phyloP scores from a whole-genome alignment of 306 rosid genomes.

The Pachyrhizus erosus region DNA sequence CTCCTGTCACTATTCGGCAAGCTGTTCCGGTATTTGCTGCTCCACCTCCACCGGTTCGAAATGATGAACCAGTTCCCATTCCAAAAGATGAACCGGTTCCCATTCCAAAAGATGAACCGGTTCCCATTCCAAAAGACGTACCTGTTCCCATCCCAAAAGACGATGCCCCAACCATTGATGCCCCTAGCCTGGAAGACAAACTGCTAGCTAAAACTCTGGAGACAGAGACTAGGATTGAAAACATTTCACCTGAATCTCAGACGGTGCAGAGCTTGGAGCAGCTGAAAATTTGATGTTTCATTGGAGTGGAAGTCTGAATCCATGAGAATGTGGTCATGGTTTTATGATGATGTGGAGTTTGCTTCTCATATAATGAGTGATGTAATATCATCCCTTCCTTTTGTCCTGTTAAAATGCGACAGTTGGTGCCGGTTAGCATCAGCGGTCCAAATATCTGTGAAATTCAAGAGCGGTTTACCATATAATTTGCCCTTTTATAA shows the following conservation, averaged over 20 bases:
- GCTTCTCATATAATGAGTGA: slow-evolving; percentile 62
- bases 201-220: slow-evolving; percentile 44
- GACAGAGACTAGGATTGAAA: slow-evolving; percentile 44
- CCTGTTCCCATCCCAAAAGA: slow-evolving; percentile 24
- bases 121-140: slow-evolving; percentile 33
- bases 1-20: slow-evolving; percentile 81
- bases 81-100: slow-evolving; percentile 27
- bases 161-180: slow-evolving; percentile 18
- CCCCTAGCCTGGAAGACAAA: slow-evolving; percentile 43
- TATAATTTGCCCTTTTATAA: slow-evolving; percentile 38
- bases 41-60: slow-evolving; percentile 74
- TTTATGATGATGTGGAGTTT: slow-evolving; percentile 62
- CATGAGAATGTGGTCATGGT: slow-evolving; percentile 53
- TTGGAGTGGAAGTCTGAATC: slow-evolving; percentile 36
- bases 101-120: slow-evolving; percentile 31
- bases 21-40: slow-evolving; percentile 82
- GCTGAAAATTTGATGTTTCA: slow-evolving; percentile 70
- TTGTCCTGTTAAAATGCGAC: slow-evolving; percentile 57
- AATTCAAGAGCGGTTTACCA: slow-evolving; percentile 57
- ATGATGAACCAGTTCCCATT: slow-evolving; percentile 44
- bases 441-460: slow-evolving; percentile 56
- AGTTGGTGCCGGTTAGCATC: slow-evolving; percentile 76
- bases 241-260: slow-evolving; percentile 51
- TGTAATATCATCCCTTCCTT: slow-evolving; percentile 49
- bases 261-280: slow-evolving; percentile 64